These are phyloP conservation scores for Aureobasidium sp. DNA, from an alignment of 2,329 filamentous ascomycete species.

Conservation along the genomic window DNA sequence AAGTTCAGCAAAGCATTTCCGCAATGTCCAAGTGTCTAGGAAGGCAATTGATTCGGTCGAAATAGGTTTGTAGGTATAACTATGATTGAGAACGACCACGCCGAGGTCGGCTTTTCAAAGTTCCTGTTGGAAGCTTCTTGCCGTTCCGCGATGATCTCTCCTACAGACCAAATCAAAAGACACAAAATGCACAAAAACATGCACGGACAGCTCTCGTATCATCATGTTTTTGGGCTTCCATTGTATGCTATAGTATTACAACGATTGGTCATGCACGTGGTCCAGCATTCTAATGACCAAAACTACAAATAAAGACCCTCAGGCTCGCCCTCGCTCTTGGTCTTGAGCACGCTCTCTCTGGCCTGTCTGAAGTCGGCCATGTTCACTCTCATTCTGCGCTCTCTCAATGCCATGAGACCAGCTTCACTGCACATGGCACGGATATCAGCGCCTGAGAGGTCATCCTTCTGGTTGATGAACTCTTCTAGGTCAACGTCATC, in stretches of 20 bases:
- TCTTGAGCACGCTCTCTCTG: constrained; percentile 90
- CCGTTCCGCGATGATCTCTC: constrained; percentile 1
- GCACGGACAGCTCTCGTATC: neutral
- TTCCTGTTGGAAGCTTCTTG: neutral
- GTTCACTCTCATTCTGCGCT: constrained; percentile 95
- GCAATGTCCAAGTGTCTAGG: neutral
- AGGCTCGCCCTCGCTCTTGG: constrained; percentile 96
- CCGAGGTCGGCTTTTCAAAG: constrained; percentile 5
- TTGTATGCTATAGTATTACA: constrained; percentile 12
- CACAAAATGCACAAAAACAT: neutral
- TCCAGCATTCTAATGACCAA: constrained; percentile 44
- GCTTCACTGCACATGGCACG: constrained; percentile 98
- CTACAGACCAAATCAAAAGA: neutral
- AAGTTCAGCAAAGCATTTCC: neutral
- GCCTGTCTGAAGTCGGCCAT: constrained; percentile 97
- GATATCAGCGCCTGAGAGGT: constrained; percentile 94
- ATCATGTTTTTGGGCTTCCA: neutral
- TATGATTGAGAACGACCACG: neutral
- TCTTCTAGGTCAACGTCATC: constrained; percentile 98
- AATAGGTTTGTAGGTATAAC: neutral
- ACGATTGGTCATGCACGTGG: neutral
- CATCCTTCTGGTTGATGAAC: constrained; percentile 97
- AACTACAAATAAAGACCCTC: constrained; percentile 94
- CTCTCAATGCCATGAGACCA: constrained; percentile 84
- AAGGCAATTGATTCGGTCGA: neutral